Evolutionary conservation across 306 rosid genomes (phyloP).

Genomic region (Canavalia ensiformis): DNA sequence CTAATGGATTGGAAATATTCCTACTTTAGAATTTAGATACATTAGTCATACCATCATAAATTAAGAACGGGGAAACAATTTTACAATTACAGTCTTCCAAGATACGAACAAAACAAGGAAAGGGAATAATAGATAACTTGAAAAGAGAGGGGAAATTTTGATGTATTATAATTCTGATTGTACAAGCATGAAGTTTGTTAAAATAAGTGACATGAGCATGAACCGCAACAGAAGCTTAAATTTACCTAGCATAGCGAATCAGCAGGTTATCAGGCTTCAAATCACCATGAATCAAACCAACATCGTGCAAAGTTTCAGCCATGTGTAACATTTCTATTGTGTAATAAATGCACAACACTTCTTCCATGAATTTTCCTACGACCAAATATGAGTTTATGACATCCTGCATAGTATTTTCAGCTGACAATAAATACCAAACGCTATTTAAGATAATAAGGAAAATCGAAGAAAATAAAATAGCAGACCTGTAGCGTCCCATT

Average conservation of each 20-base stretch:
- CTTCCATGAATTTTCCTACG: slow-evolving; percentile 85
- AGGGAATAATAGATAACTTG: neutral
- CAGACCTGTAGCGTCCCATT: slow-evolving; percentile 93
- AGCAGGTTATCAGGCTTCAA: slow-evolving; percentile 98
- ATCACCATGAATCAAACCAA: slow-evolving; percentile 93
- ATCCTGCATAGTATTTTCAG: slow-evolving; percentile 68
- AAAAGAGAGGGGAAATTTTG: neutral
- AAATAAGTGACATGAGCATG: slow-evolving; percentile 32
- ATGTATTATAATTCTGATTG: slow-evolving; percentile 33
- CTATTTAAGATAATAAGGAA: slow-evolving; percentile 30
- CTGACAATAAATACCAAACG: slow-evolving; percentile 38
- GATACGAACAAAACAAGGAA: slow-evolving; percentile 11
- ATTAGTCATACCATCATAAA: slow-evolving; percentile 17
- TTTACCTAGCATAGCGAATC: slow-evolving; percentile 86
- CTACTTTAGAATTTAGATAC: slow-evolving; percentile 5
- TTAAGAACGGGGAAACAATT: slow-evolving; percentile 29
- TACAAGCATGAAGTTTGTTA: slow-evolving; percentile 35
- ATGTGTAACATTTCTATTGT: slow-evolving; percentile 89
- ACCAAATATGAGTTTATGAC: slow-evolving; percentile 78
- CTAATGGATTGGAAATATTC: slow-evolving; percentile 4
- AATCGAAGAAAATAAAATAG: slow-evolving; percentile 39
- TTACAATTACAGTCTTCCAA: slow-evolving; percentile 31
- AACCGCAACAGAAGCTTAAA: slow-evolving; percentile 41
- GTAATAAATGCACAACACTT: slow-evolving; percentile 84
- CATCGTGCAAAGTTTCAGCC: slow-evolving; percentile 80